Evolutionary conservation across 306 rosid species (phyloP).

Genomic region (Cicer cuneatum): DNA sequence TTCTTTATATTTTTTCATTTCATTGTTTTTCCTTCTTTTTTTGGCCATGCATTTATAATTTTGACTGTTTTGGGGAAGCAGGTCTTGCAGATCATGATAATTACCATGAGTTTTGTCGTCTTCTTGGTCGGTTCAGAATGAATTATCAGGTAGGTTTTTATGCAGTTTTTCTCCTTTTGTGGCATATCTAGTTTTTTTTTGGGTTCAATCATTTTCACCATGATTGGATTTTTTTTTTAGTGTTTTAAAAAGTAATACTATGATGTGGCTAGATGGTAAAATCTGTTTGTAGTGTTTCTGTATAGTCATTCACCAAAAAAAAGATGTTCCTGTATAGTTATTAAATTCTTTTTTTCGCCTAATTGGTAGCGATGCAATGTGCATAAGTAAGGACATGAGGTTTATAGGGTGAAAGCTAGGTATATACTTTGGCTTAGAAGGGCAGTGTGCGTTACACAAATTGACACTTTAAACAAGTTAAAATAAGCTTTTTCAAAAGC

Average conservation of each 20-base stretch:
- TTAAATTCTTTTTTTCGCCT: conserved; percentile 35
- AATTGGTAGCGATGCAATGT: conserved; percentile 37
- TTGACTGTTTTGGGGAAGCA: conserved; percentile 50
- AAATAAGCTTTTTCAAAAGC: no score
- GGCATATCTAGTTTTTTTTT: conserved; percentile 17
- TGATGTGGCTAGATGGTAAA: conserved; percentile 14
- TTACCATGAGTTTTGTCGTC: conserved; percentile 99
- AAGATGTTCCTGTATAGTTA: background rate
- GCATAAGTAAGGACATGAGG: conserved; percentile 38
- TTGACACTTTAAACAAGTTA: background rate
- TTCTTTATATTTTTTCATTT: conserved; percentile 23
- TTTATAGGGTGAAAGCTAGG: conserved; percentile 41
- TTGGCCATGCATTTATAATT: conserved; percentile 43
- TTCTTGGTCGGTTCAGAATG: conserved; percentile 96
- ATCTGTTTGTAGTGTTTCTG: background rate
- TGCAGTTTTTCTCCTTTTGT: conserved; percentile 33
- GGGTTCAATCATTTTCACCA: conserved; percentile 3
- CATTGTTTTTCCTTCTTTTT: background rate
- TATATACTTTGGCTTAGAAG: conserved; percentile 36
- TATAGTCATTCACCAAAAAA: background rate
- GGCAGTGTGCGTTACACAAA: conserved; percentile 28
- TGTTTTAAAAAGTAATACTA: conserved; percentile 4
- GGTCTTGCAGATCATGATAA: conserved; percentile 98
- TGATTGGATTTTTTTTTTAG: background rate
- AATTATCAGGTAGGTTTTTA: conserved; percentile 84